Evolutionary conservation across 257 asterid genomes (phyloP).

Genomic region (Nicotiana noctiflora): DNA sequence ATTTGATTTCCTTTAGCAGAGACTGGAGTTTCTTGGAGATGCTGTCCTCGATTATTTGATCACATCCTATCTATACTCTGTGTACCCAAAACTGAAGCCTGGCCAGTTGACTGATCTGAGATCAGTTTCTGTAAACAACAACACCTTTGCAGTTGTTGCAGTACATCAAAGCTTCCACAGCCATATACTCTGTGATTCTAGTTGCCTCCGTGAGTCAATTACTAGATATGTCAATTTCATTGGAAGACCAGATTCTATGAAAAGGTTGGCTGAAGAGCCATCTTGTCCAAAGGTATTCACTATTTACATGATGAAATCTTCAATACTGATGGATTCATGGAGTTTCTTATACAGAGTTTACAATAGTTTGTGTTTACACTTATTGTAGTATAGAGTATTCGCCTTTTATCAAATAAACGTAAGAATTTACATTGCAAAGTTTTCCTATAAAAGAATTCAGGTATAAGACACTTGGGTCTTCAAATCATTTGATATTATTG

Average conservation of each 20-base stretch:
- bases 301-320: neutral
- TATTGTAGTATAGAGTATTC: neutral
- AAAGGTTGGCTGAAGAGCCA: slow-evolving; percentile 43
- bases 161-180: slow-evolving; percentile 53
- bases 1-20: slow-evolving; percentile 44
- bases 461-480: neutral
- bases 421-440: neutral
- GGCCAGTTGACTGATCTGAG: slow-evolving; percentile 95
- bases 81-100: slow-evolving; percentile 76
- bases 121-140: slow-evolving; percentile 68
- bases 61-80: slow-evolving; percentile 84
- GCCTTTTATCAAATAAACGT: neutral
- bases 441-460: neutral
- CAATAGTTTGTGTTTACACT: neutral
- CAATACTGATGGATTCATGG: neutral
- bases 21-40: slow-evolving; percentile 97
- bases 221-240: slow-evolving; percentile 43
- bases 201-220: slow-evolving; percentile 55
- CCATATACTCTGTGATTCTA: slow-evolving; percentile 57
- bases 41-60: slow-evolving; percentile 95
- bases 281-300: slow-evolving; percentile 71
- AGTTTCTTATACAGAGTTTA: slow-evolving; percentile 1
- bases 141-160: slow-evolving; percentile 79
- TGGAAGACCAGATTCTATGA: slow-evolving; percentile 29
- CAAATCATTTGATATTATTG: too few species aligned